Evolutionary conservation across 108 stramenopile species (phyloP).

Genomic region (Mediolabrus comicus): DNA sequence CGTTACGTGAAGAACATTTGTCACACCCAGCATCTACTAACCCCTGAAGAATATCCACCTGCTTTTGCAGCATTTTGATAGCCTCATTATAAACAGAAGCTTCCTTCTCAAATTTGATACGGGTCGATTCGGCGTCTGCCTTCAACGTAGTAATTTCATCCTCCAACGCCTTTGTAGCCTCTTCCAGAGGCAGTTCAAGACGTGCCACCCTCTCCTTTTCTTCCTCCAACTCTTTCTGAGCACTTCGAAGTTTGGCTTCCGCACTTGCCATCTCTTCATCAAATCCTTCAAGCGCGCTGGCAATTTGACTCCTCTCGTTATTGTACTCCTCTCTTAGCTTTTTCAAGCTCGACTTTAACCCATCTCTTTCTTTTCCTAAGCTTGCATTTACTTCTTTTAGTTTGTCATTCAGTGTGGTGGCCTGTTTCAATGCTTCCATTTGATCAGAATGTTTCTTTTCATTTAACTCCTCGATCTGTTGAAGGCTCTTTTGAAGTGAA

Average conservation of each 20-base stretch:
- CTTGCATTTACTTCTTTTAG: neutral
- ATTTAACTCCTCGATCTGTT: slow-evolving; percentile 12
- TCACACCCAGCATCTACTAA: neutral
- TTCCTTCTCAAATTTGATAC: slow-evolving; percentile 25
- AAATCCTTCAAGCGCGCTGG: slow-evolving; percentile 28
- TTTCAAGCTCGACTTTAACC: neutral
- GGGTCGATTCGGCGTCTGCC: slow-evolving; percentile 7
- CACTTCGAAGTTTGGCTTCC: slow-evolving; percentile 27
- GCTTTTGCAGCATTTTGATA: slow-evolving; percentile 37
- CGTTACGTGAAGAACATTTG: slow-evolving; percentile 2
- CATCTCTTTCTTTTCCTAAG: neutral
- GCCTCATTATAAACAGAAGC: slow-evolving; percentile 37
- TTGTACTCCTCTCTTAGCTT: slow-evolving; percentile 23
- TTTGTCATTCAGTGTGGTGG: neutral
- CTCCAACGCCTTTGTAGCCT: slow-evolving; percentile 15
- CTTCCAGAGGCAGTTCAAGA: slow-evolving; percentile 5
- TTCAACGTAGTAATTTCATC: slow-evolving; percentile 11
- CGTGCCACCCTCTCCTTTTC: slow-evolving; percentile 6
- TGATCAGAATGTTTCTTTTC: slow-evolving; percentile 14
- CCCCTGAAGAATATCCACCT: slow-evolving; percentile 14
- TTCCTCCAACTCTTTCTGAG: slow-evolving; percentile 25
- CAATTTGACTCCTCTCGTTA: slow-evolving; percentile 28
- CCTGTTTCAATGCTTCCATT: slow-evolving; percentile 23
- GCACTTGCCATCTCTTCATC: slow-evolving; percentile 42
- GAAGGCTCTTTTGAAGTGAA: neutral